Conservation (phyloP, 306 rosid genomes). For the Vigna hirtella region DNA sequence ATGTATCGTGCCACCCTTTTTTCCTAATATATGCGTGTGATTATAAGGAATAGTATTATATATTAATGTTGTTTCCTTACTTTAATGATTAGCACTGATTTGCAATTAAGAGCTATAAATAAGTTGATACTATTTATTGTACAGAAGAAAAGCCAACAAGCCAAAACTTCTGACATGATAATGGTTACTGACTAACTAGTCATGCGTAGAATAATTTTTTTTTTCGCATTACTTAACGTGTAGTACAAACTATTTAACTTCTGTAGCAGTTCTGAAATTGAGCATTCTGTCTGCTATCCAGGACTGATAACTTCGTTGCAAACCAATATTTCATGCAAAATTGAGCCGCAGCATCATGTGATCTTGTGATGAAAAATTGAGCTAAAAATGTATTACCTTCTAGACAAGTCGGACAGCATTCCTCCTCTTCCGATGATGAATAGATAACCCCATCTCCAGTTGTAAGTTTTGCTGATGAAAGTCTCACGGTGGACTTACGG, state of each 20-base stretch:
- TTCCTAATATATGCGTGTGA: background rate
- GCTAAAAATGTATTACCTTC: slow-evolving; percentile 62
- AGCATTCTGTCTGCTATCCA: background rate
- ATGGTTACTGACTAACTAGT: background rate
- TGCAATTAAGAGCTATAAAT: too few species aligned
- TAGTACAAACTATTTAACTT: background rate
- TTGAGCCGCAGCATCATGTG: background rate
- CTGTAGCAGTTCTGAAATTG: background rate
- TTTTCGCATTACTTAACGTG: background rate
- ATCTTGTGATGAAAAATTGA: slow-evolving; percentile 17
- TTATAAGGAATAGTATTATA: too few species aligned
- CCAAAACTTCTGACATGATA: too few species aligned
- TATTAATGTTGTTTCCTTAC: too few species aligned
- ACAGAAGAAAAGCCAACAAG: too few species aligned
- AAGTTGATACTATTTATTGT: too few species aligned
- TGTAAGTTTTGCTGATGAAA: slow-evolving; percentile 68
- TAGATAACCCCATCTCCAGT: slow-evolving; percentile 56
- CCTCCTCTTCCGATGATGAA: slow-evolving; percentile 89
- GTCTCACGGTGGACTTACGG: slow-evolving; percentile 64
- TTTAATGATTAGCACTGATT: too few species aligned
- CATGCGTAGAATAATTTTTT: background rate
- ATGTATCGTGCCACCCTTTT: background rate
- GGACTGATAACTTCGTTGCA: background rate
- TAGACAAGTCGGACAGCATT: slow-evolving; percentile 96
- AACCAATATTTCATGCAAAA: background rate